phyloP scores from a whole-genome alignment of 2,329 filamentous ascomycete genomes.

The Chaetomium globosum region DNA sequence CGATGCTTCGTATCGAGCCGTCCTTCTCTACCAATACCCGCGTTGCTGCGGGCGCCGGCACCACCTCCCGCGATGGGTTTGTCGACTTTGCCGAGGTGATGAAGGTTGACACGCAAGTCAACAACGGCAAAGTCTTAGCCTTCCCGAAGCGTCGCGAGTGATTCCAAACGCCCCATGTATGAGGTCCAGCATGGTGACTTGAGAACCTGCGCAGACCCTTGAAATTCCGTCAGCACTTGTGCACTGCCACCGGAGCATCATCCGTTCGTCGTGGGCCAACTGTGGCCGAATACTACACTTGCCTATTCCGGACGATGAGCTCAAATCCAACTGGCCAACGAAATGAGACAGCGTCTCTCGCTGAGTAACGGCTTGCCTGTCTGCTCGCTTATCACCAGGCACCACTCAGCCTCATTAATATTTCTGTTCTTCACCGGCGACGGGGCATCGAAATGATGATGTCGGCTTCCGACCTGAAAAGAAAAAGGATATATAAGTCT shows the following conservation, averaged over 20 bases:
- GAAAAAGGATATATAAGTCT: background rate
- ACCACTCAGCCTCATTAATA: background rate
- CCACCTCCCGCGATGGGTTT: too few species aligned
- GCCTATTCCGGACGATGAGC: background rate
- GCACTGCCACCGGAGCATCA: conserved; percentile 1
- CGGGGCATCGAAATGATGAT: background rate
- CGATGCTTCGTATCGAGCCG: too few species aligned
- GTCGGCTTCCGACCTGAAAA: background rate
- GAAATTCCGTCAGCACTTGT: conserved; percentile 2
- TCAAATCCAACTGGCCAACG: background rate
- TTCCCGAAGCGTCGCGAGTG: background rate
- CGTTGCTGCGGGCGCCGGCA: too few species aligned
- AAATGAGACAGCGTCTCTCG: background rate
- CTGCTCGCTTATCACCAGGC: background rate
- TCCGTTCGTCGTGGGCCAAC: background rate
- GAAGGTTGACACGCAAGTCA: too few species aligned
- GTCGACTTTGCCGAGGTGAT: too few species aligned
- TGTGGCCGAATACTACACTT: background rate
- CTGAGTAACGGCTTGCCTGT: conserved; percentile 8
- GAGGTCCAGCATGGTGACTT: background rate
- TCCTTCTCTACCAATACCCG: too few species aligned
- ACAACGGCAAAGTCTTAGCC: background rate
- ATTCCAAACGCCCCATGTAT: background rate
- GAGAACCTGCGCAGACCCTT: conserved; percentile 1
- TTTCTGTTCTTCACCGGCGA: background rate